Base-by-base conservation (phyloP, 495 filamentous ascomycete genomes). In the Aspergillus panamensis region DNA sequence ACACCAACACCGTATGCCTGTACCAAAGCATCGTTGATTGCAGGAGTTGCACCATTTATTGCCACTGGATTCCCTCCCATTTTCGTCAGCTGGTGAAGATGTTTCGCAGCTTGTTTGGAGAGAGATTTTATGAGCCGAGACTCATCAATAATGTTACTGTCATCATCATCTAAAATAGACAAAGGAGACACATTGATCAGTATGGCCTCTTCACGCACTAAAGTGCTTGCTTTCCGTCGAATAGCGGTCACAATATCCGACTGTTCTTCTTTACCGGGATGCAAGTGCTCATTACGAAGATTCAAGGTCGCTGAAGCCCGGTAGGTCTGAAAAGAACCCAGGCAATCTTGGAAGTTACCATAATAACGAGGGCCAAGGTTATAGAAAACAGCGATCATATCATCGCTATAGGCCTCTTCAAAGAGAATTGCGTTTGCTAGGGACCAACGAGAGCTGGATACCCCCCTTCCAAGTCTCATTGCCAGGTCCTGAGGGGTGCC, bases 251-350 rank as follows among this genome's bases (percentile, higher is more conserved):
- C 79, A 37, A 98, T 96, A 65, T 97, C 92, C 14, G 94, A 97
- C 51, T 82, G 86, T 62, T 97, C 92, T 61, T 93, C 89, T 68
- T 91, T 96, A 8, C 91, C 93, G 10, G 91, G 88, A 68, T 96
- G 91, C 21, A 96, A 82, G 49, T 90, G 82, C 66, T 98, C 94
- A 67, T 97, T 96, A 50, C 91, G 87, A 51, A 97, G 78, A 56
- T 93, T 92, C 25, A 98, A 74, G 25, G 89, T 84, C 16, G 94
- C 92, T 21, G 95, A 97, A n/a, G 95, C 92, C 59, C 87, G 87
- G 67, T 97, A 98, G 0, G 94, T 98, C 66, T 97, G 92, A 65
- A 98, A 96, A 14, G 92, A 93, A 9, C 94, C 94, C 19, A 98
- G 79, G 59, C 91, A 92, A 67, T 98, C 94, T 68, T 98, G 94